A percentile compares a stretch with the other conserved stretches of the same genome.
phyloP scores from a whole-genome alignment of 192 early-diverging fungal species.

The Spinellus fusiger region DNA sequence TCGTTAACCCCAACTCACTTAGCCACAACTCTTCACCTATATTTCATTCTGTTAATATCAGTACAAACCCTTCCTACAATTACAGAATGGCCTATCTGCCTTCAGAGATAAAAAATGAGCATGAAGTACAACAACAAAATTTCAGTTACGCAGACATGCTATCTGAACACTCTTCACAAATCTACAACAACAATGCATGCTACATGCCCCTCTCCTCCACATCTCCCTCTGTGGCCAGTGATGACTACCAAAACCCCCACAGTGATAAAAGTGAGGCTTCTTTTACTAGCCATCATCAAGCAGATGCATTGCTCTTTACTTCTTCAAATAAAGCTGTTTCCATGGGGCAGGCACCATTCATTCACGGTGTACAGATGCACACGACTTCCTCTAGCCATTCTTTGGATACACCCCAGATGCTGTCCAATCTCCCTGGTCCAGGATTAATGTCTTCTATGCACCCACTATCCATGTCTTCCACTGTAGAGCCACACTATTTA shows the following conservation, averaged over 20 bases:
- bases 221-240: conserved; percentile 26
- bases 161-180: conserved; percentile 7
- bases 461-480: background rate
- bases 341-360: background rate
- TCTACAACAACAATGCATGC: conserved; percentile 15
- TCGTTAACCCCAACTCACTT: conserved; percentile 18
- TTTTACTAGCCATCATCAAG: background rate
- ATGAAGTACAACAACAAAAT: conserved; percentile 1
- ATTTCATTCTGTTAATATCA: conserved; percentile 4
- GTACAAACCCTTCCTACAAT: conserved; percentile 3
- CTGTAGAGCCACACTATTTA: background rate
- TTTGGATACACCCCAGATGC: background rate
- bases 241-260: conserved; percentile 17
- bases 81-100: conserved; percentile 1
- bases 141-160: conserved; percentile 25
- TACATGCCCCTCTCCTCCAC: conserved; percentile 11
- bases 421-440: background rate
- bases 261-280: background rate
- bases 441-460: background rate
- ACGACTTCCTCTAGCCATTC: background rate
- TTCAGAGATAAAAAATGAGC: background rate
- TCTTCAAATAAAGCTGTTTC: background rate
- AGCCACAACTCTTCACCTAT: conserved; percentile 8
- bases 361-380: background rate
- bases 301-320: background rate